Evolutionary conservation across 164 flowering plant genomes (phyloP).

Genomic region (Vitis labrusca): DNA sequence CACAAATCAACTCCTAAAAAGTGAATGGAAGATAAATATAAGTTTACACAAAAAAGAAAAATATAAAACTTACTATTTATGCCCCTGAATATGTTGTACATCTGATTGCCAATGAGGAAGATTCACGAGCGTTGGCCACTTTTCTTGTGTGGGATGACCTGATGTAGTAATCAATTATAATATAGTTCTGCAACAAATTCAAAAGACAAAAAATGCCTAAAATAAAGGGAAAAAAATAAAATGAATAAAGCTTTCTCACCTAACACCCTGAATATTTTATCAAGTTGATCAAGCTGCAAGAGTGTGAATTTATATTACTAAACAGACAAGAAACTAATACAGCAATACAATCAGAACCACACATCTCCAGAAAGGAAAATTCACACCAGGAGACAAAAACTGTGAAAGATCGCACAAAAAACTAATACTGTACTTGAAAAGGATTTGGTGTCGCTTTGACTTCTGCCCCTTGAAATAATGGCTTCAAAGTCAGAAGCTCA

Average conservation of each 20-base stretch:
- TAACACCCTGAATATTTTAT: slow-evolving; percentile 93
- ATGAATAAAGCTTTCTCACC: slow-evolving; percentile 40
- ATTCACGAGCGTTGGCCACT: slow-evolving; percentile 89
- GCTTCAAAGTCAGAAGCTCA: slow-evolving; percentile 91
- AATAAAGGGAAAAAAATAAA: slow-evolving; percentile 2
- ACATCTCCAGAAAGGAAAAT: neutral
- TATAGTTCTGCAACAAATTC: neutral
- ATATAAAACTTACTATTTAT: slow-evolving; percentile 59
- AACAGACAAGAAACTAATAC: slow-evolving; percentile 1
- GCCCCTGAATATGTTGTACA: slow-evolving; percentile 82
- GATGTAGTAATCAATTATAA: neutral
- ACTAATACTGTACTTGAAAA: slow-evolving; percentile 63
- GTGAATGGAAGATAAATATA: neutral
- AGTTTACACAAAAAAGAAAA: neutral
- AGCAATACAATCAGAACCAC: neutral
- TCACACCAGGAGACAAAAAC: neutral
- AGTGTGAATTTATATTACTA: slow-evolving; percentile 17
- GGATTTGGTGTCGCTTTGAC: slow-evolving; percentile 88
- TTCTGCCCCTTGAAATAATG: slow-evolving; percentile 97
- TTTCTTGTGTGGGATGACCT: slow-evolving; percentile 97
- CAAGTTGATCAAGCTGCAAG: slow-evolving; percentile 94
- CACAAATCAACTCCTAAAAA: neutral
- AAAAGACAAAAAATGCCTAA: neutral
- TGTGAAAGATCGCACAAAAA: neutral
- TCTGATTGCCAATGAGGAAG: slow-evolving; percentile 94